Evolutionary conservation across 2,329 filamentous ascomycete species (phyloP).

Genomic region (Ophiostoma ulmi): DNA sequence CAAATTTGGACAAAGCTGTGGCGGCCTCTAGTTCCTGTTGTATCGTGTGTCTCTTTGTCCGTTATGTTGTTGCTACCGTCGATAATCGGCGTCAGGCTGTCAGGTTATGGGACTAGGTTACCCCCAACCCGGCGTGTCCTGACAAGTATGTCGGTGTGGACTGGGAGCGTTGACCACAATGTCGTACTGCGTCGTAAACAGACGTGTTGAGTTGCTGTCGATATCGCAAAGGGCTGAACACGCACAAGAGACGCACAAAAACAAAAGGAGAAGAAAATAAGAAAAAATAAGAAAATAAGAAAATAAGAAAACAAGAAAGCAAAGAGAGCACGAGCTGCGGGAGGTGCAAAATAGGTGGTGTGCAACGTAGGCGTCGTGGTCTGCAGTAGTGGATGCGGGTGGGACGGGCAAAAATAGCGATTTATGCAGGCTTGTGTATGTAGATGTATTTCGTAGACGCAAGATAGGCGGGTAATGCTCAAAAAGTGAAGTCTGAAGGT

Average conservation of each 20-base stretch:
- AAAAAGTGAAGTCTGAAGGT: not conserved
- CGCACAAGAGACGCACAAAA: not conserved
- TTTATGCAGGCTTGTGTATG: not conserved
- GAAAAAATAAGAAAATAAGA: not conserved
- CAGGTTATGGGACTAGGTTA: not conserved
- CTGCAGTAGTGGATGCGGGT: constrained; percentile 10
- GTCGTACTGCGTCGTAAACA: not conserved
- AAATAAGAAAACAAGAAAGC: not conserved
- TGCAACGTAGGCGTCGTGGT: not conserved
- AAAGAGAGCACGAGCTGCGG: not conserved
- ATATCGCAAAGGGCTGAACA: not conserved
- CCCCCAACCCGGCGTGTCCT: not conserved
- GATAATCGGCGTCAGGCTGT: not conserved
- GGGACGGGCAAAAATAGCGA: not conserved
- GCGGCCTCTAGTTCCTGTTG: not conserved
- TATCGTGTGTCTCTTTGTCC: not conserved
- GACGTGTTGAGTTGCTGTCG: not conserved
- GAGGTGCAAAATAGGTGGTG: not conserved
- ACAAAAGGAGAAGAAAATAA: not conserved
- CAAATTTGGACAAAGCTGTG: not conserved
- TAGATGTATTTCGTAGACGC: not conserved
- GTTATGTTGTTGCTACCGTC: not conserved
- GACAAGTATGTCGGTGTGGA: not conserved
- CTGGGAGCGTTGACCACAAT: not conserved
- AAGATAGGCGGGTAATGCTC: not conserved